Evolutionary conservation across 1,284 basidiomycete species (phyloP).

Genomic region (Pholiota adiposa): DNA sequence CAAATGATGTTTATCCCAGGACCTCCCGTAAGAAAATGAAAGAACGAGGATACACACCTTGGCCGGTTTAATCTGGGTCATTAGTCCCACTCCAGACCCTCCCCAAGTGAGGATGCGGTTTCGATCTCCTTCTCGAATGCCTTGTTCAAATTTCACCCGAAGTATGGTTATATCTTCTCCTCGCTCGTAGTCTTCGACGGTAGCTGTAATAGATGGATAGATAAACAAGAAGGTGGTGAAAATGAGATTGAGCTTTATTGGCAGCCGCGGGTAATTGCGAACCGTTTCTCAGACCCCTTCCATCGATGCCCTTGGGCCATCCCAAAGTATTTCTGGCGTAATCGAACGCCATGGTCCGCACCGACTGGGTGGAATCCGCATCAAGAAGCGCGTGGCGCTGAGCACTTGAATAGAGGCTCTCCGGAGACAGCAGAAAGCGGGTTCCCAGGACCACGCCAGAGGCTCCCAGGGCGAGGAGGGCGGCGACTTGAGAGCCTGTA

Average conservation of each 20-base stretch:
- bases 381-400: constrained; percentile 60
- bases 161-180: constrained; percentile 51
- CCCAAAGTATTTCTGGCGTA: constrained; percentile 57
- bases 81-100: constrained; percentile 66
- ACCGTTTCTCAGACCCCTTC: constrained; percentile 61
- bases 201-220: constrained; percentile 34
- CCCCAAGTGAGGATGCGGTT: constrained; percentile 69
- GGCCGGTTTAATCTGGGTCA: constrained; percentile 58
- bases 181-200: constrained; percentile 59
- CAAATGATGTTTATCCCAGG: not conserved
- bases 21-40: not conserved
- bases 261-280: constrained; percentile 17
- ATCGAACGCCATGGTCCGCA: constrained; percentile 73
- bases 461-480: constrained; percentile 66
- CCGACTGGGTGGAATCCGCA: constrained; percentile 52
- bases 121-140: constrained; percentile 45
- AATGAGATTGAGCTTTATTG: constrained; percentile 6
- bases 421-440: constrained; percentile 70
- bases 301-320: constrained; percentile 74
- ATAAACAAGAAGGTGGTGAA: not conserved
- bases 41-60: constrained; percentile 45
- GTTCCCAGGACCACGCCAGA: constrained; percentile 72
- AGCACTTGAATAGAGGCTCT: constrained; percentile 59
- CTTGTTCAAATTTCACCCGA: constrained; percentile 49
- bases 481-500: constrained; percentile 65